Conservation (phyloP, 495 filamentous ascomycete species). For the Staphylotrichum longicolle region DNA sequence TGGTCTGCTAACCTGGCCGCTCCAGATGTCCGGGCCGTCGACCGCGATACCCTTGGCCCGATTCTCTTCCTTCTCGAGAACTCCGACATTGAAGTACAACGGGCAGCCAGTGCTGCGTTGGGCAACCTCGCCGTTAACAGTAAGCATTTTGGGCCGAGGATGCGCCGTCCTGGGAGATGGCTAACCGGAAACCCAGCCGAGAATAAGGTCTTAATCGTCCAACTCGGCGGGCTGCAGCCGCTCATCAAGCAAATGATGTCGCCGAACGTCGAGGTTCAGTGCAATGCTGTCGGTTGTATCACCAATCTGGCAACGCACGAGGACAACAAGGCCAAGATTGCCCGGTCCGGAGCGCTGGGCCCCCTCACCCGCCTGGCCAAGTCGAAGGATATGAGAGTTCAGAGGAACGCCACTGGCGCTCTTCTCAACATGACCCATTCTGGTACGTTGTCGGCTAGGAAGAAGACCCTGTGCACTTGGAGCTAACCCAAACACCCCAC, state of each 20-base stretch:
- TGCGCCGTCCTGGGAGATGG: background rate
- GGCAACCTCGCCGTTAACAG: slow-evolving; percentile 97
- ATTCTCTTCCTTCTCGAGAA: slow-evolving; percentile 95
- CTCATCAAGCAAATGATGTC: slow-evolving; percentile 99
- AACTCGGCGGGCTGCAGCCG: slow-evolving; percentile 83
- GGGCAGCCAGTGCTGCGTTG: slow-evolving; percentile 91
- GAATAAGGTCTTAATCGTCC: slow-evolving; percentile 95
- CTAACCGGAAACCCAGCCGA: slow-evolving; percentile 66
- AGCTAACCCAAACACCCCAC: slow-evolving; percentile 29
- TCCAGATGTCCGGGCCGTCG: slow-evolving; percentile 92
- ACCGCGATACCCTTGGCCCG: slow-evolving; percentile 88
- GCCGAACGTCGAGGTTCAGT: slow-evolving; percentile 97
- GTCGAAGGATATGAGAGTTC: slow-evolving; percentile 97
- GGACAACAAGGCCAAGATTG: slow-evolving; percentile 98
- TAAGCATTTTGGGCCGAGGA: slow-evolving; percentile 44
- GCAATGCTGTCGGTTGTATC: slow-evolving; percentile 98
- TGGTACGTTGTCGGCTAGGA: slow-evolving; percentile 54
- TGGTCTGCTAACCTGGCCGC: slow-evolving; percentile 25
- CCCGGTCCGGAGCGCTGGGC: slow-evolving; percentile 85
- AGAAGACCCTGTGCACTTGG: background rate
- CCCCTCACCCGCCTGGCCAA: slow-evolving; percentile 90
- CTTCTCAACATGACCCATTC: slow-evolving; percentile 99
- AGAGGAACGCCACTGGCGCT: slow-evolving; percentile 94
- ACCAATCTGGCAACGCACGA: slow-evolving; percentile 97
- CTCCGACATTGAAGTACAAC: slow-evolving; percentile 93